phyloP scores from a whole-genome alignment of 768 basidiomycete species.

The Podaxis sp. region DNA sequence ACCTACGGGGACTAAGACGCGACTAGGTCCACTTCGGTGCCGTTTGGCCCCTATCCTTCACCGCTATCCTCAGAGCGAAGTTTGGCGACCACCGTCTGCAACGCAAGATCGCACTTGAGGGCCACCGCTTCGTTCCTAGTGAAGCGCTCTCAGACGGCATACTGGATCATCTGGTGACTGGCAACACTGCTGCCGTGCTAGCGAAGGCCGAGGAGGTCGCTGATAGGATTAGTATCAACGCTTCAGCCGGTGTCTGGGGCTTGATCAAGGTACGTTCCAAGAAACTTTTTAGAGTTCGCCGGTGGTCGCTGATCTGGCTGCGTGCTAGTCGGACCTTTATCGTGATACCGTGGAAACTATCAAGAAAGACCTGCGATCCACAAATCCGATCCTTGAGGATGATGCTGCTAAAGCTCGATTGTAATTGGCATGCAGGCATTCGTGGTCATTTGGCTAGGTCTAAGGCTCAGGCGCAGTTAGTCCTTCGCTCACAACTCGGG shows the following conservation, averaged over 20 bases:
- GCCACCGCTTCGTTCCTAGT: constrained; percentile 67
- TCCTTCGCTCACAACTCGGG: too few relatives aligned
- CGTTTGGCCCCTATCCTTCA: constrained; percentile 69
- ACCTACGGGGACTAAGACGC: not conserved
- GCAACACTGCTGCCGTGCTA: constrained; percentile 55
- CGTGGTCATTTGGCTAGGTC: not conserved
- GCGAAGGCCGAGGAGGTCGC: constrained; percentile 63
- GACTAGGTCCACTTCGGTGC: constrained; percentile 80
- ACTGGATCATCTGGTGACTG: constrained; percentile 65
- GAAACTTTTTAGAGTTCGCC: not conserved
- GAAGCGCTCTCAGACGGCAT: constrained; percentile 67
- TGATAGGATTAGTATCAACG: constrained; percentile 42
- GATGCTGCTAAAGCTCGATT: constrained; percentile 46
- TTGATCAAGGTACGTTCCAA: constrained; percentile 54
- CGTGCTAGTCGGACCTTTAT: constrained; percentile 48
- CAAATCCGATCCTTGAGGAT: constrained; percentile 38
- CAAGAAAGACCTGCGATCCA: constrained; percentile 29
- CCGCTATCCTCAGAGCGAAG: constrained; percentile 60
- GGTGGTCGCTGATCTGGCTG: constrained; percentile 2
- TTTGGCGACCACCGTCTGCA: constrained; percentile 52
- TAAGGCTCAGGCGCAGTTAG: too few relatives aligned
- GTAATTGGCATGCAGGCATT: constrained; percentile 15
- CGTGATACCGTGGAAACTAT: constrained; percentile 45
- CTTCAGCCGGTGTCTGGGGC: constrained; percentile 65
- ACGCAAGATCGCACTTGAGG: constrained; percentile 76